Percentiles rank a stretch among this genome's conserved stretches.
Evolutionary conservation across 2,329 filamentous ascomycete species (phyloP).

Genomic region (Hortaea werneckii): DNA sequence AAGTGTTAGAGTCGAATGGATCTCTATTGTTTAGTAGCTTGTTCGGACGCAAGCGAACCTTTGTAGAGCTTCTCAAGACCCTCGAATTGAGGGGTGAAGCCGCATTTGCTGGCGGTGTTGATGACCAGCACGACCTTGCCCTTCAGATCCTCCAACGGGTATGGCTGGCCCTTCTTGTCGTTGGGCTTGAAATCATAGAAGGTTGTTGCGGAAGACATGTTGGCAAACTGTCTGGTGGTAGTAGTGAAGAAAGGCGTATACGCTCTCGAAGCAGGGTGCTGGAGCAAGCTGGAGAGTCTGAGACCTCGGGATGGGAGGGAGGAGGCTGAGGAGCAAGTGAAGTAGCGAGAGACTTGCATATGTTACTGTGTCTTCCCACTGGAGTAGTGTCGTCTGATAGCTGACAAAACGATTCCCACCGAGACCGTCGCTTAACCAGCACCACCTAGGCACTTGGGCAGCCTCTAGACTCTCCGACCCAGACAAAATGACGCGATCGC

Average conservation of each 20-base stretch:
- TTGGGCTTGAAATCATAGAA: conserved; percentile 78
- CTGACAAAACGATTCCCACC: no score
- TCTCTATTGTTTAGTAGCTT: neutral
- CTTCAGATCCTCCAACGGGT: conserved; percentile 60
- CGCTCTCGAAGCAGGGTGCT: no score
- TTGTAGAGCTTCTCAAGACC: conserved; percentile 89
- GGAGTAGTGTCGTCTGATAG: no score
- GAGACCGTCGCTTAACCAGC: no score
- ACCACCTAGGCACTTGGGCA: no score
- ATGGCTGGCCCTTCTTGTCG: conserved; percentile 56
- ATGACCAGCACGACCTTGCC: conserved; percentile 93
- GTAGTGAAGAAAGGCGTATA: neutral
- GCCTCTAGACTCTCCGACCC: no score
- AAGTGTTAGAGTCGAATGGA: neutral
- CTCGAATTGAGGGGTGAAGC: conserved; percentile 92
- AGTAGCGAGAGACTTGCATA: no score
- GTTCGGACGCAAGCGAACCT: conserved; percentile 13
- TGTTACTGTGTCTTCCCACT: no score
- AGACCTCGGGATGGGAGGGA: no score
- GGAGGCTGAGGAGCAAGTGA: no score
- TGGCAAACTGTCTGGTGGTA: conserved; percentile 11
- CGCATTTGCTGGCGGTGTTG: conserved; percentile 98
- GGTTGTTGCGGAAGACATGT: conserved; percentile 57
- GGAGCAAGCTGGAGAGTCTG: no score
- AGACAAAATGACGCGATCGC: no score